A percentile compares a stretch with the other conserved stretches of the same genome.
Conservation (phyloP, 208 protist genomes). For the Wallacemonas rigidus region DNA sequence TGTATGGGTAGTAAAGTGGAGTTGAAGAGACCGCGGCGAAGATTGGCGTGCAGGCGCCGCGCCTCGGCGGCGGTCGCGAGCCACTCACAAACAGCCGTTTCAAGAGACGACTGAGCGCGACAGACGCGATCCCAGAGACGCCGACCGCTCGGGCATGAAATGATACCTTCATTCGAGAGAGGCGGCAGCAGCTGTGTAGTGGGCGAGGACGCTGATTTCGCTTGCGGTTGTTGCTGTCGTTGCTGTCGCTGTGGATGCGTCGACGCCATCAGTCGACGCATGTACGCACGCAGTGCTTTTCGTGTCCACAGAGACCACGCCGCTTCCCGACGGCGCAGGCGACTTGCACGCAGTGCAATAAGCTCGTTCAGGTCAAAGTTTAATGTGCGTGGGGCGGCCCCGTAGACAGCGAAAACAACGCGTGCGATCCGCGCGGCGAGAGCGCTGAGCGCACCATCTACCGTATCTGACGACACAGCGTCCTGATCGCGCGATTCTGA, state of each 20-base stretch:
- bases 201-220: background rate
- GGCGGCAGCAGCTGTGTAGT: background rate
- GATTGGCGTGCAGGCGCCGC: conserved; percentile 22
- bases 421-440: background rate
- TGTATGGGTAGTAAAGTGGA: conserved; percentile 5
- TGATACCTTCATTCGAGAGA: background rate
- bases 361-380: background rate
- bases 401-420: background rate
- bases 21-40: conserved; percentile 30
- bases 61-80: conserved; percentile 18
- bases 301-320: background rate
- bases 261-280: background rate
- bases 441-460: background rate
- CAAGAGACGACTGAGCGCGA: background rate
- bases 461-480: too few species aligned
- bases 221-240: too few species aligned
- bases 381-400: background rate
- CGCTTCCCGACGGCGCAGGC: background rate
- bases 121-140: background rate
- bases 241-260: background rate
- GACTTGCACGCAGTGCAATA: background rate
- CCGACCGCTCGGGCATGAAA: background rate
- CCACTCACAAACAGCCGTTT: conserved; percentile 13
- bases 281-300: background rate
- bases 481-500: too few species aligned